Base-by-base conservation (phyloP, 495 filamentous ascomycete genomes). In the Ascodesmis nigricans region DNA sequence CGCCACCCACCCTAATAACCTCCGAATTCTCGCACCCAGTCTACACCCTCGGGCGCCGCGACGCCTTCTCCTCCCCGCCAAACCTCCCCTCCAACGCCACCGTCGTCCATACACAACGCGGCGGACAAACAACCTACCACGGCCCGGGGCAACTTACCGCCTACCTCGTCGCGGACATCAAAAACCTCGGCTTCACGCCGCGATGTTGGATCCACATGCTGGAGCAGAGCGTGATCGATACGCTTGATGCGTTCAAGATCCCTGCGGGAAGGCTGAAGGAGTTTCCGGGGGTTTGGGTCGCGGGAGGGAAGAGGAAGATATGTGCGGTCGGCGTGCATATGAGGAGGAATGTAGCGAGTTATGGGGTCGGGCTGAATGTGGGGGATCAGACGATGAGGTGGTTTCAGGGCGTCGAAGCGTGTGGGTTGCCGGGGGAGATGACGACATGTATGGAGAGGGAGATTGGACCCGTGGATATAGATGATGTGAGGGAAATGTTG, bases 71-170 rank as follows among this genome's bases (percentile, higher is more conserved):
- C 50, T 6, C 47, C 58, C 35, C 43, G 10, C 48, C 40, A 0
- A 52, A 60, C 28, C 53, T 70, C 3, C 47, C 42, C 21, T 50
- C 53, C 23, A 34, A 51, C 16, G 76, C 79, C 13, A 65, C 71
- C 13, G 64, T 90, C 44, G 52, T 67, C 24, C 62, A 71, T 35
- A 73, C 80, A 4, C 65, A 73, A 5, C 72, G 87, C 29, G 87
- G 87, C 42, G 87, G 87, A 0, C 77, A 87, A 38, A 83, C 77
- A 0, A 95, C 87, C 3, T 97, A 91, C 59, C 87, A 97, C 50
- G 87, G 87, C 0, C 87, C 87, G 0, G 87, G 87, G 0, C 87
- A 97, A 52, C 56, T 84, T 39, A 78, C 92, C 16, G 72, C 79
- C 8, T 97, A 91, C 54, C 78, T 84, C 9, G 69, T 95, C 24